phyloP scores from a whole-genome alignment of 495 filamentous ascomycete species.

The Choiromyces venosus region DNA sequence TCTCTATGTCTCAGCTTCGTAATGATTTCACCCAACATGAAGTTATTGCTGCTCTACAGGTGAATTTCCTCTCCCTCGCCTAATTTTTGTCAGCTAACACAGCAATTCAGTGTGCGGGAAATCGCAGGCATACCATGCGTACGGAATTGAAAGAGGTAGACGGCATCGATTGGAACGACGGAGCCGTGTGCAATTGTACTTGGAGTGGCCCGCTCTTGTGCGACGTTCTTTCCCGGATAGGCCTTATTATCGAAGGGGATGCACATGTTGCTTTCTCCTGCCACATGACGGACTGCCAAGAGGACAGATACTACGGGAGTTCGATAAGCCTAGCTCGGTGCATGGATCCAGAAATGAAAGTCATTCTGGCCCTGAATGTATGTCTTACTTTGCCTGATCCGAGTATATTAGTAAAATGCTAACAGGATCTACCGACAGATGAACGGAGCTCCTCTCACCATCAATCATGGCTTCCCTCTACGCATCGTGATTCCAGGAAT shows the following conservation, averaged over 20 bases:
- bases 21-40: slow-evolving; percentile 51
- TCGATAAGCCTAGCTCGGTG: slow-evolving; percentile 51
- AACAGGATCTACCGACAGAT: slow-evolving; percentile 37
- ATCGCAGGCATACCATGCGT: slow-evolving; percentile 61
- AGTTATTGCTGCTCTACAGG: slow-evolving; percentile 52
- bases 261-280: slow-evolving; percentile 55
- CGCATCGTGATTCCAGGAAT: slow-evolving; percentile 51
- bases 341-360: slow-evolving; percentile 48
- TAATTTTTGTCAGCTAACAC: slow-evolving; percentile 2
- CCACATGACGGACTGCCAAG: slow-evolving; percentile 49
- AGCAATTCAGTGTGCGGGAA: slow-evolving; percentile 54
- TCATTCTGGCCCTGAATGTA: slow-evolving; percentile 55
- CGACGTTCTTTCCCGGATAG: slow-evolving; percentile 52
- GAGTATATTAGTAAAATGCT: background rate
- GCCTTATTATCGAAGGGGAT: slow-evolving; percentile 33
- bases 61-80: background rate
- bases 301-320: slow-evolving; percentile 55
- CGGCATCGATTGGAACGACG: slow-evolving; percentile 61
- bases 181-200: slow-evolving; percentile 58
- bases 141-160: slow-evolving; percentile 56
- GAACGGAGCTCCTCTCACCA: slow-evolving; percentile 46
- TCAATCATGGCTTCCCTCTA: slow-evolving; percentile 51
- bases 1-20: slow-evolving; percentile 43
- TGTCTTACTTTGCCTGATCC: background rate
- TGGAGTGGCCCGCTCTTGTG: slow-evolving; percentile 54